Percentiles rank a stretch among this genome's conserved stretches.
Evolutionary conservation across 208 protist species (phyloP).

Genomic region (Cochliopodium minus): DNA sequence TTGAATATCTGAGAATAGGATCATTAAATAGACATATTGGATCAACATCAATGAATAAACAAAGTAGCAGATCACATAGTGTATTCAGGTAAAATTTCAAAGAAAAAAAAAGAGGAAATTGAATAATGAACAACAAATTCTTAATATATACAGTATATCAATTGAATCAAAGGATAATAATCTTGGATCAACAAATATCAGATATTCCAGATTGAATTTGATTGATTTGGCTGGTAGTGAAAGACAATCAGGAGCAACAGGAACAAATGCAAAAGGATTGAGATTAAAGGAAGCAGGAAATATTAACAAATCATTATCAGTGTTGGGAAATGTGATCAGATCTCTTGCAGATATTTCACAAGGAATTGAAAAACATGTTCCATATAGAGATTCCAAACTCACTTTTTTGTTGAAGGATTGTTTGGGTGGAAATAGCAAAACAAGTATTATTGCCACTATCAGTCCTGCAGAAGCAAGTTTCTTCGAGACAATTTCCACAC

Average conservation of each 20-base stretch:
- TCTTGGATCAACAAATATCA: conserved; percentile 3
- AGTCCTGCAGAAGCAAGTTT: background rate
- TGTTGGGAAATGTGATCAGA: conserved; percentile 4
- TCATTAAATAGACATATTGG: conserved; percentile 43
- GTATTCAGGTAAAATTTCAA: no score
- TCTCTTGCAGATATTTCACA: background rate
- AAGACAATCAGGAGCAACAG: conserved; percentile 28
- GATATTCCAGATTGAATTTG: conserved; percentile 28
- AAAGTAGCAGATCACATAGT: conserved; percentile 76
- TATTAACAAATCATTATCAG: conserved; percentile 4
- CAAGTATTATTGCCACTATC: conserved; percentile 5
- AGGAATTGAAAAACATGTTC: background rate
- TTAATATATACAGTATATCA: no score
- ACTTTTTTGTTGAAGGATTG: conserved; percentile 10
- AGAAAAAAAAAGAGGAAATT: no score
- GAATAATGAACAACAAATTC: no score
- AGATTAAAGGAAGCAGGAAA: conserved; percentile 2
- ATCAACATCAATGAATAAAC: conserved; percentile 78
- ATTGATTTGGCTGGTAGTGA: conserved; percentile 12
- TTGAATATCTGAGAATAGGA: conserved; percentile 31
- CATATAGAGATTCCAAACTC: conserved; percentile 9
- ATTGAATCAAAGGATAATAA: conserved; percentile 41
- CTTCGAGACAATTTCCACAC: background rate
- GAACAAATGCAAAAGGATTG: background rate
- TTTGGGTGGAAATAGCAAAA: conserved; percentile 7